A percentile compares a stretch with the other conserved stretches of the same genome.
Evolutionary conservation across 2,329 filamentous ascomycete genomes (phyloP).

Genomic region (Verticillium nubilum): DNA sequence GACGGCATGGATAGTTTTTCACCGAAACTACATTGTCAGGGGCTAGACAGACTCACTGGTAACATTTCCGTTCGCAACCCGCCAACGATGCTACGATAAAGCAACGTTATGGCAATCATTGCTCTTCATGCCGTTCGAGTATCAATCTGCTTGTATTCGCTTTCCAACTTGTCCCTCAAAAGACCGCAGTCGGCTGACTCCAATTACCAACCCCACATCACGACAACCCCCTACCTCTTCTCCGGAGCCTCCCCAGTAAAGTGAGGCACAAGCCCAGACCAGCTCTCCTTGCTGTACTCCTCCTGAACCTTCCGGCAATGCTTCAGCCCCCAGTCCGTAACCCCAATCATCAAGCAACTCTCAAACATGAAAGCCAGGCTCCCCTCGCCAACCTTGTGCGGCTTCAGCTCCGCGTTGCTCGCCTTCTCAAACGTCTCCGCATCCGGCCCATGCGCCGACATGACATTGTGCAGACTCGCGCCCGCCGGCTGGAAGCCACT

Average conservation of each 20-base stretch:
- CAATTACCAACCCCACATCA: too few relatives aligned
- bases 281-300: constrained; percentile 61
- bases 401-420: constrained; percentile 35
- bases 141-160: too few relatives aligned
- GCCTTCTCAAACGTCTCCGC: constrained; percentile 39
- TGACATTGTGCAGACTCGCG: constrained; percentile 48
- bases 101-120: too few relatives aligned
- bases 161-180: background rate
- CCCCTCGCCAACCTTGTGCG: constrained; percentile 35
- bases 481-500: constrained; percentile 36
- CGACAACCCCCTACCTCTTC: background rate
- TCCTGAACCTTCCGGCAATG: constrained; percentile 34
- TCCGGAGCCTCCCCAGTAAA: background rate
- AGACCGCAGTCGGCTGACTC: too few relatives aligned
- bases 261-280: constrained; percentile 28
- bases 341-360: constrained; percentile 45
- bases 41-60: too few relatives aligned
- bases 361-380: constrained; percentile 48
- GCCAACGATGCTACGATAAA: too few relatives aligned
- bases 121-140: too few relatives aligned
- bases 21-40: too few relatives aligned
- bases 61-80: too few relatives aligned
- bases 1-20: too few relatives aligned
- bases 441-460: constrained; percentile 49
- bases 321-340: constrained; percentile 45